Conservation (phyloP, 2,329 filamentous ascomycete genomes). For the Keithomyces neogunnii region DNA sequence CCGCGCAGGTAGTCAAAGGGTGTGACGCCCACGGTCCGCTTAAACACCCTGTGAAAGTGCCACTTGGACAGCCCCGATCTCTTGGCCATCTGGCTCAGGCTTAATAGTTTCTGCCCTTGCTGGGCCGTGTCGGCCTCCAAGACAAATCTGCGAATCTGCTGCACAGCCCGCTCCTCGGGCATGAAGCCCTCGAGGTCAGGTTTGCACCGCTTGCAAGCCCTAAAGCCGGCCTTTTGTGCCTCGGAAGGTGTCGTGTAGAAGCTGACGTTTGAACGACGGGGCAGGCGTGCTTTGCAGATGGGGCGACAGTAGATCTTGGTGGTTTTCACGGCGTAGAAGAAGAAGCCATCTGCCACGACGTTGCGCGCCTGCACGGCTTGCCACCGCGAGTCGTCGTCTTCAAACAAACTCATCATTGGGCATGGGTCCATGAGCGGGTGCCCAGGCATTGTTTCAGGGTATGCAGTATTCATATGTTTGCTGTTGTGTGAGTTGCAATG, state of each 20-base stretch:
- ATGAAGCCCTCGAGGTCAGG: conserved; percentile 31
- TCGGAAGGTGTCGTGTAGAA: conserved; percentile 40
- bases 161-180: conserved; percentile 34
- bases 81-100: conserved; percentile 38
- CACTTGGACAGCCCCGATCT: conserved; percentile 45
- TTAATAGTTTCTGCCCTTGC: conserved; percentile 13
- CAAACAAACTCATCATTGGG: conserved; percentile 10
- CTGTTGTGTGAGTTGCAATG: no score
- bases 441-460: not conserved
- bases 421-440: not conserved
- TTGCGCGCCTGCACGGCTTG: conserved; percentile 26
- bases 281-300: conserved; percentile 50
- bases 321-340: conserved; percentile 35
- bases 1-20: conserved; percentile 24
- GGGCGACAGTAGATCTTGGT: conserved; percentile 52
- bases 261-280: conserved; percentile 49
- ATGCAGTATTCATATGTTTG: no score
- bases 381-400: conserved; percentile 26
- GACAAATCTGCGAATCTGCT: conserved; percentile 28
- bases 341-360: conserved; percentile 26
- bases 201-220: conserved; percentile 50
- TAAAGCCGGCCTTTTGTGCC: conserved; percentile 40
- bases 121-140: conserved; percentile 13
- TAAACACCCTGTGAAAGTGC: conserved; percentile 53
- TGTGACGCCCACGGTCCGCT: conserved; percentile 43